Percentiles rank a stretch among this genome's conserved stretches.
Conservation (phyloP, 148 eudicot species). For the Euryodendron excelsum region DNA sequence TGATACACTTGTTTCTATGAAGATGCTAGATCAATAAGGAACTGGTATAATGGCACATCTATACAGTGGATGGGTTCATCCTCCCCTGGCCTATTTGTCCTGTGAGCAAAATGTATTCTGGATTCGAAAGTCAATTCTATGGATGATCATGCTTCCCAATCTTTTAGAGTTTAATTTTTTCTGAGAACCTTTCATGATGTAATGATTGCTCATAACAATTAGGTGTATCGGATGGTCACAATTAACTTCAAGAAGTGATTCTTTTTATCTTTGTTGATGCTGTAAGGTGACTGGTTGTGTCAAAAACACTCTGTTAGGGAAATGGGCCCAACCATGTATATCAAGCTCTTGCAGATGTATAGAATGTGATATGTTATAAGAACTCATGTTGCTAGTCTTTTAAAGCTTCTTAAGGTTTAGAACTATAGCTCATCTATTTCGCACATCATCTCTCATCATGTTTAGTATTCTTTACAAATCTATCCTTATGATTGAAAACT, state of each 20-base stretch:
- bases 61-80: background rate
- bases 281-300: background rate
- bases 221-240: no score
- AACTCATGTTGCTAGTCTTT: background rate
- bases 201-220: no score
- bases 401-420: background rate
- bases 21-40: background rate
- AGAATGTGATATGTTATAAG: background rate
- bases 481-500: background rate
- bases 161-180: no score
- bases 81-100: background rate
- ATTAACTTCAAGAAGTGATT: no score
- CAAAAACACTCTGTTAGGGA: background rate
- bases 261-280: background rate
- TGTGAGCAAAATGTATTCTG: conserved; percentile 7
- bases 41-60: background rate
- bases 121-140: background rate
- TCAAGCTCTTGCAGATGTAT: no score
- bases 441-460: background rate
- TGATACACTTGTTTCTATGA: background rate
- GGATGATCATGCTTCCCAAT: no score
- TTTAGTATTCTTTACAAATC: background rate
- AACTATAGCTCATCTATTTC: background rate
- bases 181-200: no score
- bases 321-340: background rate